Conservation (phyloP, 805 yeast species). For the Candida arabinofermentans region DNA sequence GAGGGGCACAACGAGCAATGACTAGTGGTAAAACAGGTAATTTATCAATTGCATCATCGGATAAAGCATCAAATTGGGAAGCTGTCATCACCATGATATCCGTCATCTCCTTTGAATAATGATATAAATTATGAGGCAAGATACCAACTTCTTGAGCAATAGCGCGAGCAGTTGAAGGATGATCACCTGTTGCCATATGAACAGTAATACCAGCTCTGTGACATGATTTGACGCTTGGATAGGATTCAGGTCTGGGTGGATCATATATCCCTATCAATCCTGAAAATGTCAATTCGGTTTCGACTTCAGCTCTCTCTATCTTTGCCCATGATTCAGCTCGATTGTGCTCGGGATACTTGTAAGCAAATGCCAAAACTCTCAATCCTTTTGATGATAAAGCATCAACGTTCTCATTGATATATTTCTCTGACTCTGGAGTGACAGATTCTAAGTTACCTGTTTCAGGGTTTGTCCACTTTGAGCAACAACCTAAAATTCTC, state of each 20-base stretch:
- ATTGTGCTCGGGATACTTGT: constrained; percentile 28
- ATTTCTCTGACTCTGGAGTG: constrained; percentile 35
- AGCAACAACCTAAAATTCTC: constrained; percentile 55
- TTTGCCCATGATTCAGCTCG: constrained; percentile 27
- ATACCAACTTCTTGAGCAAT: constrained; percentile 82
- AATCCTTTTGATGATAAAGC: constrained; percentile 61
- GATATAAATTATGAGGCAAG: constrained; percentile 55
- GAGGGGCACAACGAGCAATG: constrained; percentile 80
- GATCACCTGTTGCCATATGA: constrained; percentile 82
- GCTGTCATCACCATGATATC: constrained; percentile 75
- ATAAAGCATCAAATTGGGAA: constrained; percentile 57
- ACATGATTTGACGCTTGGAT: constrained; percentile 59
- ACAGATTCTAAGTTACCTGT: constrained; percentile 32
- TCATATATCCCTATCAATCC: constrained; percentile 78
- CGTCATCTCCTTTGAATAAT: constrained; percentile 51
- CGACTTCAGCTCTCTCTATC: constrained; percentile 43
- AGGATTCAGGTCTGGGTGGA: constrained; percentile 72
- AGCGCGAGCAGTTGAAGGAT: constrained; percentile 72
- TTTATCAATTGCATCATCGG: constrained; percentile 57
- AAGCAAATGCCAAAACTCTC: constrained; percentile 71
- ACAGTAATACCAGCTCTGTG: constrained; percentile 75
- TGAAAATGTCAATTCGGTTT: constrained; percentile 48
- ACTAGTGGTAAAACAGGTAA: constrained; percentile 70
- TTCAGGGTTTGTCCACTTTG: constrained; percentile 43
- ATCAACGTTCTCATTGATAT: constrained; percentile 53